phyloP scores from a whole-genome alignment of 1,139 yeast species.

The Williopsis jadinii region DNA sequence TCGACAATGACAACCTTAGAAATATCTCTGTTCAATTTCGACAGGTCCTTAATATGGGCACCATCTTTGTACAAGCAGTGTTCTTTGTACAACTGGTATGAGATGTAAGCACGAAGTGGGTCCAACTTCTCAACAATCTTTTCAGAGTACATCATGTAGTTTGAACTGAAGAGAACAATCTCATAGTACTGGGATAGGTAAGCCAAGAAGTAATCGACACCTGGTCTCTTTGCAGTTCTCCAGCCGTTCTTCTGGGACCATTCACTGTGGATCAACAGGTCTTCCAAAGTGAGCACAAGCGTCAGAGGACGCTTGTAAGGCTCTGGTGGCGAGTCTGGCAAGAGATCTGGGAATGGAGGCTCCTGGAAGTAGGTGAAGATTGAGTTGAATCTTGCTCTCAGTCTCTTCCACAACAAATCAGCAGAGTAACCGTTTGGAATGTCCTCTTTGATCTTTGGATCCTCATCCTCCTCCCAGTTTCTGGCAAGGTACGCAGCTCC shows the following conservation, averaged over 20 bases:
- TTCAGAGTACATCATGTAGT: constrained; percentile 82
- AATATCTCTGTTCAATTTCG: constrained; percentile 85
- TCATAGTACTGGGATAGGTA: constrained; percentile 94
- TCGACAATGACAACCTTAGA: constrained; percentile 77
- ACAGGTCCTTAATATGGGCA: constrained; percentile 73
- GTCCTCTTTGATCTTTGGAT: constrained; percentile 43
- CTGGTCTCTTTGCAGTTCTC: constrained; percentile 99
- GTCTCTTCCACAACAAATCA: constrained; percentile 56
- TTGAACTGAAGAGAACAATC: constrained; percentile 82
- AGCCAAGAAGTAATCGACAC: constrained; percentile 92
- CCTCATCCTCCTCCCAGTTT: constrained; percentile 81
- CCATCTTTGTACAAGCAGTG: constrained; percentile 86
- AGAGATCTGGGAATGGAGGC: constrained; percentile 86
- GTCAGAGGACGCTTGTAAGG: constrained; percentile 93
- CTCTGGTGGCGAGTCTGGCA: constrained; percentile 89
- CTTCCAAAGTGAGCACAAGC: constrained; percentile 82
- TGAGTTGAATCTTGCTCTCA: constrained; percentile 63
- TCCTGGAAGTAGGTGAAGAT: constrained; percentile 83
- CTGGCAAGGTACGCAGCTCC: constrained; percentile 75
- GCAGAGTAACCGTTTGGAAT: constrained; percentile 68
- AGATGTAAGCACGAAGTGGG: constrained; percentile 84
- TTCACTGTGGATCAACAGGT: constrained; percentile 79
- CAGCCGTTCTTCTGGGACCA: constrained; percentile 94
- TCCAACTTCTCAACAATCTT: constrained; percentile 81
- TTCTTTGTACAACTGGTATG: constrained; percentile 84